Percentiles rank a stretch among this genome's conserved stretches.
Evolutionary conservation across 148 eudicot genomes (phyloP).

Genomic region (Rhododendron molle): DNA sequence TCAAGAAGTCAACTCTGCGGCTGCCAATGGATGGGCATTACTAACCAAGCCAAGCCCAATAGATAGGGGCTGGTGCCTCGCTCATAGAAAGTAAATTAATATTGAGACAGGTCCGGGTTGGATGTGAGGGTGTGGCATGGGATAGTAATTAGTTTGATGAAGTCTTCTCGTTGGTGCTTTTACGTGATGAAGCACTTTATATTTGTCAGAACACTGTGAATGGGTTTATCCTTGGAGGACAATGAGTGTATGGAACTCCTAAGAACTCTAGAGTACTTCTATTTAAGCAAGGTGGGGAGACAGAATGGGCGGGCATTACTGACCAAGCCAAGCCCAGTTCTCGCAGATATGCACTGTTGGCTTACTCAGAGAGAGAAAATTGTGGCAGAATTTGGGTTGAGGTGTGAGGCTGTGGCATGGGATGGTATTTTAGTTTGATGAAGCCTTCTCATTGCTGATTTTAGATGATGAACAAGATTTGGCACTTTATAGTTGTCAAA

Average conservation of each 20-base stretch:
- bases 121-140: neutral
- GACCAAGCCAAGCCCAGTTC: neutral
- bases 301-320: neutral
- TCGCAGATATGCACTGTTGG: neutral
- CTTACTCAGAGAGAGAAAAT: neutral
- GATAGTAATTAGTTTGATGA: neutral
- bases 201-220: neutral
- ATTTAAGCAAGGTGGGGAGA: neutral
- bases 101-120: neutral
- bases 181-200: neutral
- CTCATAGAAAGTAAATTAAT: neutral
- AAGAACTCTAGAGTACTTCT: neutral
- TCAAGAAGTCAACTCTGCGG: neutral
- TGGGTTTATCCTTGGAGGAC: constrained; percentile 3
- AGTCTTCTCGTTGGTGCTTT: neutral
- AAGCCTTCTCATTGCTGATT: neutral
- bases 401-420: neutral
- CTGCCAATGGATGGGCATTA: neutral
- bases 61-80: neutral
- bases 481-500: neutral
- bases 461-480: neutral
- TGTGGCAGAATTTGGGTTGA: neutral
- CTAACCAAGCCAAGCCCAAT: neutral
- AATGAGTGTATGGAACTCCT: neutral
- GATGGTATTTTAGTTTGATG: constrained; percentile 1